These are phyloP conservation scores for Nicotiana knightiana DNA, from an alignment of 257 asterid species.

Conservation along the genomic window DNA sequence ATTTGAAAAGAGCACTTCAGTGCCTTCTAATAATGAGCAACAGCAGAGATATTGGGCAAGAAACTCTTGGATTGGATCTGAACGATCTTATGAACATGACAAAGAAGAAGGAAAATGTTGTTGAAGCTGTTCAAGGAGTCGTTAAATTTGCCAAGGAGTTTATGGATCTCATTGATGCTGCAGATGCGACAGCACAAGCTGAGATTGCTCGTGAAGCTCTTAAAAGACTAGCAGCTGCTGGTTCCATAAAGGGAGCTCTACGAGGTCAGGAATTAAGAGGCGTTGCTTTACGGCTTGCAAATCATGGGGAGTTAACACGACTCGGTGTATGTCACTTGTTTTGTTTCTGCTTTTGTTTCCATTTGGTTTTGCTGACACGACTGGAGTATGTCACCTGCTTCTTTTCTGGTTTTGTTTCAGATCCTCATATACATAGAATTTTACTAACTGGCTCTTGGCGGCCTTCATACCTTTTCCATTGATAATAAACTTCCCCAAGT, in stretches of 20 bases:
- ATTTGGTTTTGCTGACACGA: not conserved
- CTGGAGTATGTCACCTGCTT: conserved; percentile 38
- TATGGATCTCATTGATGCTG: conserved; percentile 90
- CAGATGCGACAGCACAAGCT: conserved; percentile 97
- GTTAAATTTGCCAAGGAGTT: conserved; percentile 93
- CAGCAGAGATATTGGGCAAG: conserved; percentile 97
- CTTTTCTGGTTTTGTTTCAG: not conserved
- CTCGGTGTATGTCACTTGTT: conserved; percentile 67
- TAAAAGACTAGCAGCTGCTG: conserved; percentile 97
- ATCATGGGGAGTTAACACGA: conserved; percentile 97
- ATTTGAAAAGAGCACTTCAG: conserved; percentile 87
- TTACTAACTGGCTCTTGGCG: not conserved
- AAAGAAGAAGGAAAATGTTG: conserved; percentile 74
- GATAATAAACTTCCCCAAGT: not conserved
- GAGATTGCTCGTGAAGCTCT: conserved; percentile 98
- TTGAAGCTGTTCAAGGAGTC: conserved; percentile 96
- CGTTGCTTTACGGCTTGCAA: conserved; percentile 83
- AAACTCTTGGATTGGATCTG: conserved; percentile 83
- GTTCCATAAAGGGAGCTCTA: conserved; percentile 94
- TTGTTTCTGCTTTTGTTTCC: not conserved
- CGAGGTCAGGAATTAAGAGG: conserved; percentile 91
- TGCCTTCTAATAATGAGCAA: conserved; percentile 96
- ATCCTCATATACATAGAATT: not conserved
- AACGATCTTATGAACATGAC: conserved; percentile 87
- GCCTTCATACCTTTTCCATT: not conserved